Conservation (phyloP, 106 monocot genomes). For the Dendrobium huoshanense region DNA sequence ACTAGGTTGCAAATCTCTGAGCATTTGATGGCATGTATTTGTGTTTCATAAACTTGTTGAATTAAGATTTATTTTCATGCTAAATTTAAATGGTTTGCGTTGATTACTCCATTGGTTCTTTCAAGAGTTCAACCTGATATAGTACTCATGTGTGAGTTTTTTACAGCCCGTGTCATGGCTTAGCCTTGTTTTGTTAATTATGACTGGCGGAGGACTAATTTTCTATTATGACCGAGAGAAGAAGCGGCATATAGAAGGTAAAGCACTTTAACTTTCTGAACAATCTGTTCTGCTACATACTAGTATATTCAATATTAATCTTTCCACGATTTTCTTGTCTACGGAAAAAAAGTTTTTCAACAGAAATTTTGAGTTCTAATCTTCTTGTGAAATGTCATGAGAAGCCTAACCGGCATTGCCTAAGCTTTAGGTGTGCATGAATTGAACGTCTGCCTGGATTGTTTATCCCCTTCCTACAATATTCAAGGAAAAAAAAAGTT, state of each 20-base stretch:
- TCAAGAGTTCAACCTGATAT: constrained; percentile 8
- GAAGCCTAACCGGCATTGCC: neutral
- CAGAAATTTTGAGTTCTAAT: neutral
- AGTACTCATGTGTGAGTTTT: neutral
- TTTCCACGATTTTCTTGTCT: neutral
- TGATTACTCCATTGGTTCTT: neutral
- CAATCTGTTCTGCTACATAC: neutral
- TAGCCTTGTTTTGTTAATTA: constrained; percentile 75
- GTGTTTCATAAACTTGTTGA: neutral
- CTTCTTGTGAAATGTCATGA: neutral
- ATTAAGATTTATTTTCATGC: neutral
- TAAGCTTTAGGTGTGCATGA: neutral
- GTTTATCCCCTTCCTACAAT: neutral
- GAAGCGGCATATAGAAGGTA: constrained; percentile 93
- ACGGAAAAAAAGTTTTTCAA: neutral
- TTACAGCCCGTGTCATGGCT: constrained; percentile 93
- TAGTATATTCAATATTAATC: neutral
- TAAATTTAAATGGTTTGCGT: neutral
- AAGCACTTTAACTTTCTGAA: neutral
- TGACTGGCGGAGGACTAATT: constrained; percentile 80
- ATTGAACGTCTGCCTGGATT: neutral
- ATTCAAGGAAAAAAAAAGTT: neutral
- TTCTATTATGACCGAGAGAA: constrained; percentile 91
- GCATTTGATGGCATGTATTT: neutral
- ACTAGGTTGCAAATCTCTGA: neutral